Percentiles rank a stretch among this genome's conserved stretches.
Conservation (phyloP, 2,329 filamentous ascomycete species). For the Geoglossum cookeanum region DNA sequence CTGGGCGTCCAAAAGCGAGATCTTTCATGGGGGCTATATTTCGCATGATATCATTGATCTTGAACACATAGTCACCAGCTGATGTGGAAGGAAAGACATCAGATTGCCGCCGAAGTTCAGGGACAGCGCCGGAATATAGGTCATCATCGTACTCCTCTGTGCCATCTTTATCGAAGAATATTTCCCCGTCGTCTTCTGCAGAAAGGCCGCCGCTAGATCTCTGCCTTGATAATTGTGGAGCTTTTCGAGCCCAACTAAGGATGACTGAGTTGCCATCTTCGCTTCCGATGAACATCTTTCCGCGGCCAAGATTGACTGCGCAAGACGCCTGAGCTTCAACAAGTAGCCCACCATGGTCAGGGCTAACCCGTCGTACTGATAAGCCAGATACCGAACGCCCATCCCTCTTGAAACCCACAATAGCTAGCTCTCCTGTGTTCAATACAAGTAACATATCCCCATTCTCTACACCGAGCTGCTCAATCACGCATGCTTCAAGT, state of each 20-base stretch:
- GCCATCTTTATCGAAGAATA: slow-evolving; percentile 37
- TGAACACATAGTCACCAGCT: slow-evolving; percentile 49
- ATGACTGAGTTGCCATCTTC: slow-evolving; percentile 67
- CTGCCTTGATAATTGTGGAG: slow-evolving; percentile 40
- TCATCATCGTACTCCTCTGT: slow-evolving; percentile 40
- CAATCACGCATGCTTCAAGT: slow-evolving; percentile 63
- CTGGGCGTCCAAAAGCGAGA: slow-evolving; percentile 45
- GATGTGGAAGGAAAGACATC: slow-evolving; percentile 15
- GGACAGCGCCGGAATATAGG: slow-evolving; percentile 23
- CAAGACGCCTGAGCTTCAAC: slow-evolving; percentile 48
- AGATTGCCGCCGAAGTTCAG: slow-evolving; percentile 11
- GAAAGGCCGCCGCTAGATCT: slow-evolving; percentile 42
- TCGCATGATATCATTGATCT: slow-evolving; percentile 54
- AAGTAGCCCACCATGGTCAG: slow-evolving; percentile 42
- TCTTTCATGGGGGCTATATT: slow-evolving; percentile 67
- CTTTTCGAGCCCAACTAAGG: slow-evolving; percentile 57
- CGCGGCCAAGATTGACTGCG: slow-evolving; percentile 46
- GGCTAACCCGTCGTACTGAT: slow-evolving; percentile 44
- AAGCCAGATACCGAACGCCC: slow-evolving; percentile 82
- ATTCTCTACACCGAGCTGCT: slow-evolving; percentile 53
- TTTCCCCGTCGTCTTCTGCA: slow-evolving; percentile 24
- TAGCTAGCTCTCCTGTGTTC: slow-evolving; percentile 51
- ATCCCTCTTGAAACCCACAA: slow-evolving; percentile 70
- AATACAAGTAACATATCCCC: slow-evolving; percentile 76
- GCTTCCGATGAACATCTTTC: slow-evolving; percentile 66